Conservation (phyloP, 192 early-diverging fungal genomes). For the Lobulomyces angularis region DNA sequence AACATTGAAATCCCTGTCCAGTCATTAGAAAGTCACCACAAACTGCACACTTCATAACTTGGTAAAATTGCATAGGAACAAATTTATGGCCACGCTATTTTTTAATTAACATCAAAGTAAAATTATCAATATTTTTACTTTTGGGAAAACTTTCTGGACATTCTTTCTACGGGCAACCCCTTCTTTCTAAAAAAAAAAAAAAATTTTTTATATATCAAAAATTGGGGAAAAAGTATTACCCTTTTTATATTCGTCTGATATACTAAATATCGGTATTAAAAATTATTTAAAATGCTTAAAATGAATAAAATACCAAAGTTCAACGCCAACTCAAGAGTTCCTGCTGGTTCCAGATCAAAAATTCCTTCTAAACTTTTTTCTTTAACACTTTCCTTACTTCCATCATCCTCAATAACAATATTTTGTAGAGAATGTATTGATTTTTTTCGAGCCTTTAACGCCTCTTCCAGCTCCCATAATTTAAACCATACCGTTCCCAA, state of each 20-base stretch:
- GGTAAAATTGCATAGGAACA: conserved; percentile 77
- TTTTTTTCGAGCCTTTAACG: conserved; percentile 18
- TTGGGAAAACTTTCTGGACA: conserved; percentile 77
- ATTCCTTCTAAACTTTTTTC: no score
- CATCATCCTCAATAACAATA: background rate
- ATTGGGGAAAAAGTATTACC: background rate
- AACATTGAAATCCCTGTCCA: conserved; percentile 80
- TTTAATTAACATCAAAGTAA: no score
- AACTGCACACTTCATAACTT: conserved; percentile 95
- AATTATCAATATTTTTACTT: no score
- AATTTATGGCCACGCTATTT: conserved; percentile 96
- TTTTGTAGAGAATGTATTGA: background rate
- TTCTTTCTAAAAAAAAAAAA: conserved; percentile 7
- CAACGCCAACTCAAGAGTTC: no score
- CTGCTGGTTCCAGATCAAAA: no score
- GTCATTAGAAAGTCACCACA: conserved; percentile 91
- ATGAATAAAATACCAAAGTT: no score
- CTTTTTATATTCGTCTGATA: no score
- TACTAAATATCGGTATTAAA: no score
- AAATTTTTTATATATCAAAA: no score
- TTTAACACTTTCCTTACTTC: no score
- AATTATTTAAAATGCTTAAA: no score
- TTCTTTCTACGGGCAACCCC: conserved; percentile 37
- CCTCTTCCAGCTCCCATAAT: conserved; percentile 84
- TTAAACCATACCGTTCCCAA: conserved; percentile 88